Evolutionary conservation across 345 rosid species (phyloP), one percentile per base, ranked within the genome.

Genomic region (Syzygium aqueum): DNA sequence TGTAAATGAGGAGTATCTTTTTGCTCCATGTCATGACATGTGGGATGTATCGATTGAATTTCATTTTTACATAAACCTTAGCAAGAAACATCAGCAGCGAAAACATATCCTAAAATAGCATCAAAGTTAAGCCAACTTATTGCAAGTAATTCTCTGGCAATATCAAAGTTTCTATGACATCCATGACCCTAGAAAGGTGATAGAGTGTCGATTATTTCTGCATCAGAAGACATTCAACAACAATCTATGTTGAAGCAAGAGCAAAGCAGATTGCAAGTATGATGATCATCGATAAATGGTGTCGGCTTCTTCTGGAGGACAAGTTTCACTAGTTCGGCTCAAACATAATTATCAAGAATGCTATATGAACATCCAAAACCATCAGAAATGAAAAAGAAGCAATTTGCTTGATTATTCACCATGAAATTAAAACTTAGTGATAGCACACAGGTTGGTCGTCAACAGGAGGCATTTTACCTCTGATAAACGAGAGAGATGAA

Each of bases 401-500:
- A 73, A 73, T 19, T 25, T 37, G 80, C 25, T 73, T 19, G 5
- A 73, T 37, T 73, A 73, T 73, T 37, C 49, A 37, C 49, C 49
- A 73, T 11, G 23, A 22, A 8, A 73, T 9, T 73, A 73, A 33
- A 73, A 73, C 49, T 19, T 33, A 73, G 27, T 73, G 25, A 37
- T 13, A 73, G 80, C 80, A 73, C 22, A 13, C 4, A 2, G 13
- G 27, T 63, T 5, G 52, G 4, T 67, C 1, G 0, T 73, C 54
- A 11, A 85, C 37, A 53, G 77, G 14, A 37, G 11, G 28, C 11
- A 85, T 17, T 15, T 86, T 89, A 96, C 99, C 99, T 94, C 87
- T 96, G 87, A 97, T 91, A 90, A 97, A 94, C 57, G 97, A 94
- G 50, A 95, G 93, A 51, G 99, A 91, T 43, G 98, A 91, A 51